These are phyloP conservation scores for Terfezia boudieri DNA, from an alignment of 495 filamentous ascomycete species.

Conservation along the genomic window DNA sequence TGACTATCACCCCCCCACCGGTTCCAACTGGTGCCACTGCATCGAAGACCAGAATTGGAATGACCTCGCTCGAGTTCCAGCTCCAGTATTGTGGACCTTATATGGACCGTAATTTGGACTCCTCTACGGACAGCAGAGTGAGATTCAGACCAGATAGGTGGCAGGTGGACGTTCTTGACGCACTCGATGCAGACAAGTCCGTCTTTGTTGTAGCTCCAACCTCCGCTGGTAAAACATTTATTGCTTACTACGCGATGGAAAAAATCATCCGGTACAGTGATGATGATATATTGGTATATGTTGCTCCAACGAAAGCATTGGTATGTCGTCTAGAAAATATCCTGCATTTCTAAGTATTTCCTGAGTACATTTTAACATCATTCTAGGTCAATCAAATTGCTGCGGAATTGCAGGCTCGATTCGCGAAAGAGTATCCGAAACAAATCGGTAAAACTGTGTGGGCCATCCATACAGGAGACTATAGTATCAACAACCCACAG, in stretches of 20 bases:
- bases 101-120: slow-evolving; percentile 49
- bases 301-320: slow-evolving; percentile 61
- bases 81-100: slow-evolving; percentile 45
- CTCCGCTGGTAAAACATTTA: slow-evolving; percentile 39
- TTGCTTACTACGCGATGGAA: slow-evolving; percentile 58
- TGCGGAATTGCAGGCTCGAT: slow-evolving; percentile 46
- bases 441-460: slow-evolving; percentile 38
- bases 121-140: slow-evolving; percentile 39
- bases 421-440: slow-evolving; percentile 33
- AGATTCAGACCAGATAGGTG: slow-evolving; percentile 51
- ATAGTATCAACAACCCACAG: slow-evolving; percentile 43
- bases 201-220: slow-evolving; percentile 60
- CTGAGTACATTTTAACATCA: neutral
- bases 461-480: slow-evolving; percentile 58
- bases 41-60: slow-evolving; percentile 20
- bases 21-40: slow-evolving; percentile 11
- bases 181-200: slow-evolving; percentile 42
- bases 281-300: slow-evolving; percentile 49
- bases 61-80: slow-evolving; percentile 32
- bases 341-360: neutral
- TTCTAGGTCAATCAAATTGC: slow-evolving; percentile 43
- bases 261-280: slow-evolving; percentile 33
- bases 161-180: slow-evolving; percentile 52
- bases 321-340: slow-evolving; percentile 20
- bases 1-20: neutral